Evolutionary conservation across 768 basidiomycete species (phyloP).

Genomic region (Naganishia kalamii): DNA sequence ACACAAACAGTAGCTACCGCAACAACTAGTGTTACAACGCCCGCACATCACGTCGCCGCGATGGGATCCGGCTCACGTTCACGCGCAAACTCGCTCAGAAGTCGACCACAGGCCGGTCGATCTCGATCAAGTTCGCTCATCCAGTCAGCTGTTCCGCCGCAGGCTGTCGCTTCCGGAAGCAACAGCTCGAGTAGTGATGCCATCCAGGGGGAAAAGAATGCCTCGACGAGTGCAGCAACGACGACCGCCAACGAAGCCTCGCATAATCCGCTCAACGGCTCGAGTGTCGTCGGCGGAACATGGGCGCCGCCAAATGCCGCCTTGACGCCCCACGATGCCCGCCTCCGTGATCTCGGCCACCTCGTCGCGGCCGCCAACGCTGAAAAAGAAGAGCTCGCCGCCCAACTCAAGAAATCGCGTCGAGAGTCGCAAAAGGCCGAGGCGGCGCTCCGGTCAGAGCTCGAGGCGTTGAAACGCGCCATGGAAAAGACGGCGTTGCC

Average conservation of each 20-base stretch:
- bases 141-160: neutral
- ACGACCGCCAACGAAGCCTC: neutral
- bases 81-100: conserved; percentile 22
- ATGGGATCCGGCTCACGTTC: conserved; percentile 5
- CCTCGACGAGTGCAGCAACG: neutral
- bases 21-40: conserved; percentile 34
- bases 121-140: conserved; percentile 39
- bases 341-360: conserved; percentile 53
- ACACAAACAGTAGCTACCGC: conserved; percentile 19
- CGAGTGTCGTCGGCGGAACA: neutral
- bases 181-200: neutral
- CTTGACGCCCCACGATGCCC: neutral
- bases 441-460: conserved; percentile 71
- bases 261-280: neutral
- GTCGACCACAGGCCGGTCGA: conserved; percentile 32
- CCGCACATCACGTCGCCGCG: conserved; percentile 26
- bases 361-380: conserved; percentile 58
- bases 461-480: conserved; percentile 72
- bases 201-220: neutral
- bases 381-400: conserved; percentile 64
- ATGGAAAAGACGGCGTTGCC: conserved; percentile 69
- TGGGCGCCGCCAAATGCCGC: neutral
- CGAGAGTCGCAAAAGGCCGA: conserved; percentile 78
- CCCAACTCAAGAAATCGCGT: conserved; percentile 68
- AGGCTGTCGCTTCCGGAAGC: neutral